Conservation (phyloP, 2,329 filamentous ascomycete species). For the Hansfordia pulvinata region DNA sequence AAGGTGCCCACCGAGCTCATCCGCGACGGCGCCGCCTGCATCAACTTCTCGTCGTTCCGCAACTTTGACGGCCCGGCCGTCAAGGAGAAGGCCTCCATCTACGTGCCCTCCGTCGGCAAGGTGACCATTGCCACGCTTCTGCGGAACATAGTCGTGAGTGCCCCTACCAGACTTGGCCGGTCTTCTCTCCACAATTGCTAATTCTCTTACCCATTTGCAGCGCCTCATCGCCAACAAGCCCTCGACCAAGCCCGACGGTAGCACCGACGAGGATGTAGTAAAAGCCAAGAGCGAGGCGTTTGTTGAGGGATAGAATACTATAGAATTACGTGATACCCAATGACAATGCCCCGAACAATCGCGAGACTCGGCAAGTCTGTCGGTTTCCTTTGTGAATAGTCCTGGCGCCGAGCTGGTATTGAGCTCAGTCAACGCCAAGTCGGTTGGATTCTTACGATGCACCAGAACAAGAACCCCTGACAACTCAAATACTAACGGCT, state of each 20-base stretch:
- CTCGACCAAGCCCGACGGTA: constrained; percentile 20
- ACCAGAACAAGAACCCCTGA: too few species aligned
- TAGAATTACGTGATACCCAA: neutral
- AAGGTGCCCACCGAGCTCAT: constrained; percentile 79
- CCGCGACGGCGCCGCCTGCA: constrained; percentile 87
- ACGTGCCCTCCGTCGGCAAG: constrained; percentile 93
- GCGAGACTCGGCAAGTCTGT: too few species aligned
- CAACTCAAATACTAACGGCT: too few species aligned
- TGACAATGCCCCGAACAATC: neutral
- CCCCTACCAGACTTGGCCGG: neutral
- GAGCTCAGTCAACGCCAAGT: too few species aligned
- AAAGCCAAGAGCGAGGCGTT: constrained; percentile 19
- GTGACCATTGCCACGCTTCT: constrained; percentile 89
- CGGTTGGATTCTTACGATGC: too few species aligned
- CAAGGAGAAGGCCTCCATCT: constrained; percentile 93
- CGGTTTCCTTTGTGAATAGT: too few species aligned
- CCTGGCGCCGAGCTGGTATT: too few species aligned
- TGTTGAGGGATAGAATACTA: constrained; percentile 10
- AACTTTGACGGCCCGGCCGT: constrained; percentile 79
- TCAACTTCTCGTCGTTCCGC: constrained; percentile 94
- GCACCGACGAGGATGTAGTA: constrained; percentile 12
- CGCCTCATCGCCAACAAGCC: constrained; percentile 37
- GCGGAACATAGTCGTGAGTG: constrained; percentile 72
- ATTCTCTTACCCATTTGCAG: constrained; percentile 18
- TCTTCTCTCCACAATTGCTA: constrained; percentile 7